Percentiles rank a stretch among this genome's conserved stretches.
Evolutionary conservation across 2,329 filamentous ascomycete genomes (phyloP).

Genomic region (Albophoma yamanashiensis): DNA sequence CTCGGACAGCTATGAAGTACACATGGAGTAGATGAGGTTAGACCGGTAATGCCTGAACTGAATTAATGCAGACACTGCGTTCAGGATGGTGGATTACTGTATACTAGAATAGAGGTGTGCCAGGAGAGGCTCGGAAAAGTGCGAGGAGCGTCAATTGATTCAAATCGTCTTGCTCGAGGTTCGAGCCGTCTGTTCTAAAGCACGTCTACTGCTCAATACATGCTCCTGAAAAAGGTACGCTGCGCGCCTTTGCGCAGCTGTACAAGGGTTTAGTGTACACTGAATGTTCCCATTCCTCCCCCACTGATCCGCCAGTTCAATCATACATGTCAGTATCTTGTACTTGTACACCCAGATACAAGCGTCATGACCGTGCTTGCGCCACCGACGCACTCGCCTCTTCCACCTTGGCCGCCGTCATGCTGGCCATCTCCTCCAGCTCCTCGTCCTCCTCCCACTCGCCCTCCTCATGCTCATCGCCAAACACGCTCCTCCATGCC

Average conservation of each 20-base stretch:
- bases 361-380: neutral
- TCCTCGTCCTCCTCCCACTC: constrained; percentile 48
- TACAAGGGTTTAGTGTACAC: neutral
- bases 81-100: neutral
- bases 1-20: neutral
- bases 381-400: constrained; percentile 3
- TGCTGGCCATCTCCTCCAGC: constrained; percentile 27
- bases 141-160: neutral
- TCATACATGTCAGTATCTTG: neutral
- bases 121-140: neutral
- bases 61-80: neutral
- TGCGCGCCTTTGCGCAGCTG: neutral
- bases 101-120: neutral
- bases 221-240: neutral
- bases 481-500: constrained; percentile 61
- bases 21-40: neutral
- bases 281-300: neutral
- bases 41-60: neutral
- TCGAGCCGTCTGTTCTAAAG: neutral
- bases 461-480: constrained; percentile 45
- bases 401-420: constrained; percentile 17
- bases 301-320: neutral
- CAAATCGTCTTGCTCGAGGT: neutral
- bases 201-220: neutral
- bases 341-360: neutral